Evolutionary conservation across 75 land plant genomes (phyloP), one percentile per base, ranked within the genome.

Genomic region (Cunninghamia lanceolata): DNA sequence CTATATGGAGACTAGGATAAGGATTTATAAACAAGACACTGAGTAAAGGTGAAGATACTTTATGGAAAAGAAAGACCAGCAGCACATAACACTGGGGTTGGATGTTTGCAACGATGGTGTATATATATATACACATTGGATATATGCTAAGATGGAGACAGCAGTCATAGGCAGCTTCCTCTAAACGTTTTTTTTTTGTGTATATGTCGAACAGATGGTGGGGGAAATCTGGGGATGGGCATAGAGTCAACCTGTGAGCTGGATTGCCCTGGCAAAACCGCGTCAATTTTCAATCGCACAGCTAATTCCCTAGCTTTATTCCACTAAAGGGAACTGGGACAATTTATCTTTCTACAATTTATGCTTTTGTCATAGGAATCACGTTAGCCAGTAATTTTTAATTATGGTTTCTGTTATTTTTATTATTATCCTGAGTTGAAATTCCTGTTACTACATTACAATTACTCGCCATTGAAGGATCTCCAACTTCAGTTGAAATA

Each of bases 231-330:
- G n/a, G 75, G 75, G 75, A 73, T 73, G 32, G 75, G 75, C 75
- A 73, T 34, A 73, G 16, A 73, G 75, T 73, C 75, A 73, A 73
- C 75, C 34, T 32, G 75, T 73, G 75, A 73, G 75, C 75, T 73
- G 75, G 36, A 10, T 73, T 34, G 75, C 2, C 9, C 74, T 73
- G 75, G 75, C 75, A 34, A 73, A 73, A 73, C 75, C 75, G 75
- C 75, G 75, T 73, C 11, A 3, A 63, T 63, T 63, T n/a, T 28
- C 68, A 21, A 63, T 63, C 68, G 68, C n/a, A 34, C 75, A 73
- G 75, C 75, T 73, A 73, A 73, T 34, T 73, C n/a, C 7, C 28
- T 63, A 5, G 68, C 68, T 63, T 73, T 73, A 32, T 38, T 38
- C 75, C 75, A 73, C 75, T 34, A 10, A 70, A 73, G 34, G 8